phyloP scores from a whole-genome alignment of 148 eudicot species.

The Camellia granthamiana region DNA sequence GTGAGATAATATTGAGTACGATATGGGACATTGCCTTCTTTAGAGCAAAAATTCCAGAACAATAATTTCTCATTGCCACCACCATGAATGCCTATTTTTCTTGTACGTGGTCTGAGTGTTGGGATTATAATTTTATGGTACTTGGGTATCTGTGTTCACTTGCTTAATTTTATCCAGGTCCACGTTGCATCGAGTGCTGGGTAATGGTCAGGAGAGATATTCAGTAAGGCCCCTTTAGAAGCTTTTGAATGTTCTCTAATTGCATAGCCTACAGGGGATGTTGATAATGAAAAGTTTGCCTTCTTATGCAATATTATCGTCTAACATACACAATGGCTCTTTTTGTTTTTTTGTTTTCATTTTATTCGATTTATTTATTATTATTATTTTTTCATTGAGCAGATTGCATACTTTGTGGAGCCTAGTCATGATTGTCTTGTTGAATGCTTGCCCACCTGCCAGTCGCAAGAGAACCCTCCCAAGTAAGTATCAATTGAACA shows the following conservation, averaged over 20 bases:
- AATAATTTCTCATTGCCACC: neutral
- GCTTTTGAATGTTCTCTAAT: conserved; percentile 12
- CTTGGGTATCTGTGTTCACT: neutral
- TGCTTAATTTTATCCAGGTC: conserved; percentile 51
- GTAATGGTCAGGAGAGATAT: conserved; percentile 84
- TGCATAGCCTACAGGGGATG: neutral
- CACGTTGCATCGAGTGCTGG: conserved; percentile 81
- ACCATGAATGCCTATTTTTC: neutral
- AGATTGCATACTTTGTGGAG: conserved; percentile 85
- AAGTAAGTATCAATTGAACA: conserved; percentile 41
- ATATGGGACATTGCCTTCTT: neutral
- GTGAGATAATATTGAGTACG: neutral
- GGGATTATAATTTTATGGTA: neutral
- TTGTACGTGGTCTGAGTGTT: neutral
- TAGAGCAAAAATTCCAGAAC: neutral
- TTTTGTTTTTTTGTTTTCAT: neutral
- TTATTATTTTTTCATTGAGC: conserved; percentile 8
- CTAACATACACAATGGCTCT: neutral
- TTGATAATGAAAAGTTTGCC: neutral
- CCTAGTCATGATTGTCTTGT: conserved; percentile 81
- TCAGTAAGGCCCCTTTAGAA: conserved; percentile 56
- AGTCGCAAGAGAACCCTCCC: conserved; percentile 75
- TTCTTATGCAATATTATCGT: neutral
- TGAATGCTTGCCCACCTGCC: conserved; percentile 87
- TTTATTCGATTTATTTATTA: neutral